Evolutionary conservation across 768 basidiomycete species (phyloP).

Genomic region (Tylopilus intermedius): DNA sequence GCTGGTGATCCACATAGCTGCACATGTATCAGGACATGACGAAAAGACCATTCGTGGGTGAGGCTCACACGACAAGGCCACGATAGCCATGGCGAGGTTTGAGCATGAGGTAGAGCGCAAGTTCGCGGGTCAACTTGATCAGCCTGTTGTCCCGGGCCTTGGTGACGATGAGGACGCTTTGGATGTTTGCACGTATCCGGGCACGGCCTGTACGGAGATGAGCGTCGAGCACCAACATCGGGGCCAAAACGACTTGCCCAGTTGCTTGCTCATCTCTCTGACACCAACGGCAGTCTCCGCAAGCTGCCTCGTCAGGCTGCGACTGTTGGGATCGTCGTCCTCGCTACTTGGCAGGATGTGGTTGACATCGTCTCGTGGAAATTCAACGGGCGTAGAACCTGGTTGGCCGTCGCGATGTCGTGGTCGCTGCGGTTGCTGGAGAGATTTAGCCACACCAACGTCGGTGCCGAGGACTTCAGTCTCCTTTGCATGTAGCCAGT

Average conservation of each 20-base stretch:
- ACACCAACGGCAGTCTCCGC: constrained; percentile 97
- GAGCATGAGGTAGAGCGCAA: constrained; percentile 93
- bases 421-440: constrained; percentile 30
- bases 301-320: constrained; percentile 83
- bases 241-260: constrained; percentile 53
- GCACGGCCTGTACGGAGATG: constrained; percentile 67
- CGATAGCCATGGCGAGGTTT: constrained; percentile 65
- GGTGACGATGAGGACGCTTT: constrained; percentile 91
- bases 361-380: constrained; percentile 17
- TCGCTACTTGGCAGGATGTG: constrained; percentile 26
- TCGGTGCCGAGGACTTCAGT: constrained; percentile 27
- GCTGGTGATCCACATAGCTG: constrained; percentile 92
- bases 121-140: constrained; percentile 89
- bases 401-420: constrained; percentile 8
- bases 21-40: constrained; percentile 14
- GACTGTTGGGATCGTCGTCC: constrained; percentile 65
- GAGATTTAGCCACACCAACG: constrained; percentile 49
- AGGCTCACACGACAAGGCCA: constrained; percentile 78
- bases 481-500: constrained; percentile 55
- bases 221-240: constrained; percentile 5
- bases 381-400: constrained; percentile 10
- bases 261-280: constrained; percentile 97
- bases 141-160: constrained; percentile 97
- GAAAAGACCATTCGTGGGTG: constrained; percentile 11
- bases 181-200: constrained; percentile 84